Evolutionary conservation across 2,329 filamentous ascomycete genomes (phyloP).

Genomic region (Epichloe bromicola): DNA sequence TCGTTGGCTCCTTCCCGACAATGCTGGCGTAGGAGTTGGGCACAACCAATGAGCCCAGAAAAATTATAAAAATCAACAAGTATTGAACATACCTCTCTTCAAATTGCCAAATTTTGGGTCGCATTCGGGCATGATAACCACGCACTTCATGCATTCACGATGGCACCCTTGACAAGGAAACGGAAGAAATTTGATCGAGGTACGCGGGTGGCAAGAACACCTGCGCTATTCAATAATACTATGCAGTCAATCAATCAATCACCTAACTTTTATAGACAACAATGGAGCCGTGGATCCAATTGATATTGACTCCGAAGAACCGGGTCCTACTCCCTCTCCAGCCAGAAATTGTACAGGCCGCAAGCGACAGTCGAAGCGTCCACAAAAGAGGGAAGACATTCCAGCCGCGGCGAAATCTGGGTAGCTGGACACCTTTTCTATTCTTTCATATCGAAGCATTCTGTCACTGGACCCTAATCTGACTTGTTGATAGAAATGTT

Average conservation of each 20-base stretch:
- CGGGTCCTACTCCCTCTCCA: neutral
- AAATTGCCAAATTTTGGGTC: neutral
- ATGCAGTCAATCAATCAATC: neutral
- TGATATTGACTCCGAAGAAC: neutral
- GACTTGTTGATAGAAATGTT: neutral
- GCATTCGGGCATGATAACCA: neutral
- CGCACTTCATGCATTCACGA: slow-evolving; percentile 3
- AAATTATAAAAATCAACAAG: neutral
- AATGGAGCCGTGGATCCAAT: neutral
- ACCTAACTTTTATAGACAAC: neutral
- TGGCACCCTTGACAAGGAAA: slow-evolving; percentile 17
- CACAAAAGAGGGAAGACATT: neutral
- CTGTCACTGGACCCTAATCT: neutral
- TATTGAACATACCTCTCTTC: neutral
- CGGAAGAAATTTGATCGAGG: slow-evolving; percentile 13
- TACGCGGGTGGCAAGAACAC: slow-evolving; percentile 2
- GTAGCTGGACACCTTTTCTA: neutral
- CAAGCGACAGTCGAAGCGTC: neutral
- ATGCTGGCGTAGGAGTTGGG: neutral
- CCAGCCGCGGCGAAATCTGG: neutral
- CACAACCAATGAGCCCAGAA: too few species aligned
- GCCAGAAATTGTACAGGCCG: neutral
- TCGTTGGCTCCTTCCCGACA: neutral
- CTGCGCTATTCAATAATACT: neutral
- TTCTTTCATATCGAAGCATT: too few species aligned